Percentiles rank a stretch among this genome's conserved stretches.
Evolutionary conservation across 352 stramenopile species (phyloP).

Genomic region (Globisporangium nunn): DNA sequence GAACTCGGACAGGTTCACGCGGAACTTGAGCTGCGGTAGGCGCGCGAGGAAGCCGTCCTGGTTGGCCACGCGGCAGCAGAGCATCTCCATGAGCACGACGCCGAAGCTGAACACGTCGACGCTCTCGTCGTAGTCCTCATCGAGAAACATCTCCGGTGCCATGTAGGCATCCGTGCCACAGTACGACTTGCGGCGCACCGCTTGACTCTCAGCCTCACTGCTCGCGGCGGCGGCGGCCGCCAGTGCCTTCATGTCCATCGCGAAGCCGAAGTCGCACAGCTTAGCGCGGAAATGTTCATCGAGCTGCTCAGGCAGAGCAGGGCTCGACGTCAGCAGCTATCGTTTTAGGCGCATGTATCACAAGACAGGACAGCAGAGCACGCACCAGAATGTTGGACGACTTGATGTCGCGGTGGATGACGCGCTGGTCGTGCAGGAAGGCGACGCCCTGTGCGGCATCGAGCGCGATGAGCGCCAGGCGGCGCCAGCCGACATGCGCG

Average conservation of each 20-base stretch:
- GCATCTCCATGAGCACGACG: slow-evolving; percentile 83
- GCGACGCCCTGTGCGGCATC: slow-evolving; percentile 88
- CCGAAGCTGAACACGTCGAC: slow-evolving; percentile 84
- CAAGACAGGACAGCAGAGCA: background rate
- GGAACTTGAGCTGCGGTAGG: slow-evolving; percentile 80
- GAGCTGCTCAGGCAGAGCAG: slow-evolving; percentile 17
- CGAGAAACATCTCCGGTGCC: slow-evolving; percentile 78
- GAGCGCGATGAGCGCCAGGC: slow-evolving; percentile 58
- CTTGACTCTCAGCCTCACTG: slow-evolving; percentile 20
- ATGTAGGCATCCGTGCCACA: slow-evolving; percentile 85
- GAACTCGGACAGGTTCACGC: slow-evolving; percentile 56
- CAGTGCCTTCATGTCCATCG: slow-evolving; percentile 43
- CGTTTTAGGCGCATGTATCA: too few species aligned
- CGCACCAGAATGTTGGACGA: slow-evolving; percentile 76
- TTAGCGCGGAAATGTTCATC: slow-evolving; percentile 65
- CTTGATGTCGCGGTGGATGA: slow-evolving; percentile 86
- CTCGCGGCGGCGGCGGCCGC: slow-evolving; percentile 10
- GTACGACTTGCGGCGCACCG: slow-evolving; percentile 71
- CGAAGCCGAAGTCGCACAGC: slow-evolving; percentile 85
- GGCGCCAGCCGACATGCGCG: slow-evolving; percentile 51
- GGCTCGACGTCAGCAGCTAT: too few species aligned
- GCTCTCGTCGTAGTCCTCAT: slow-evolving; percentile 81
- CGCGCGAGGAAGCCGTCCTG: slow-evolving; percentile 74
- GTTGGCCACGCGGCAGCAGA: slow-evolving; percentile 78
- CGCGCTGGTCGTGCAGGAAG: slow-evolving; percentile 90